phyloP scores from a whole-genome alignment of 441 rosid genomes.

The Mallotus japonicus region DNA sequence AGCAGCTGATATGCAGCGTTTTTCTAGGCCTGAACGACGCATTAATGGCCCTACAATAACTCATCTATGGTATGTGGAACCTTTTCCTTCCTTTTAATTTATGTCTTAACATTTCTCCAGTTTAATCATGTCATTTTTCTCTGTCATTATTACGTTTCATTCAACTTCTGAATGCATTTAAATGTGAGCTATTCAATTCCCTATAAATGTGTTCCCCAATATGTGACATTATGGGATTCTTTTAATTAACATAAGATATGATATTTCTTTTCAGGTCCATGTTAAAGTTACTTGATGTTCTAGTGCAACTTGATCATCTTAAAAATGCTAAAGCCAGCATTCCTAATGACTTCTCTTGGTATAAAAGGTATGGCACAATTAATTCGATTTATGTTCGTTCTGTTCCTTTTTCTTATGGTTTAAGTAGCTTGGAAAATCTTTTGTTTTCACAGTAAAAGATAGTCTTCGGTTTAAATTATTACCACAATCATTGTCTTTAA shows the following conservation, averaged over 20 bases:
- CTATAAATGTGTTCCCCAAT: constrained; percentile 1
- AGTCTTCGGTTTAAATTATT: constrained; percentile 2
- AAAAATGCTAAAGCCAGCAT: constrained; percentile 99
- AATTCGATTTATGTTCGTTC: constrained; percentile 6
- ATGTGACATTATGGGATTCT: constrained; percentile 2
- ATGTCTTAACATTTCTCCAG: neutral
- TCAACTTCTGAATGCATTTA: constrained; percentile 17
- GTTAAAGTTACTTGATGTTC: constrained; percentile 93
- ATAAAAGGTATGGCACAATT: constrained; percentile 65
- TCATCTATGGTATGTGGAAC: constrained; percentile 70
- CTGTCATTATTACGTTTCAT: constrained; percentile 7
- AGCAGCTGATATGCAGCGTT: constrained; percentile 99
- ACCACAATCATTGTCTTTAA: neutral
- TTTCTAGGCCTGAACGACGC: constrained; percentile 96
- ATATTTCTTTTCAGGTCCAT: constrained; percentile 64
- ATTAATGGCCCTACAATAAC: constrained; percentile 97
- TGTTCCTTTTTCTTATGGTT: constrained; percentile 1
- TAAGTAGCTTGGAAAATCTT: constrained; percentile 15
- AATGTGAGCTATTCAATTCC: constrained; percentile 8
- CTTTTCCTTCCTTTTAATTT: constrained; percentile 15
- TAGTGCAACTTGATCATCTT: constrained; percentile 99
- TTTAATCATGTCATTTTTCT: constrained; percentile 2
- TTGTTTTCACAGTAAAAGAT: neutral
- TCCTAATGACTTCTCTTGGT: constrained; percentile 99
- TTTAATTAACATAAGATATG: neutral